Evolutionary conservation across 495 filamentous ascomycete species (phyloP), one percentile per base, ranked within the genome.

Genomic region (Xylaria palmicola): DNA sequence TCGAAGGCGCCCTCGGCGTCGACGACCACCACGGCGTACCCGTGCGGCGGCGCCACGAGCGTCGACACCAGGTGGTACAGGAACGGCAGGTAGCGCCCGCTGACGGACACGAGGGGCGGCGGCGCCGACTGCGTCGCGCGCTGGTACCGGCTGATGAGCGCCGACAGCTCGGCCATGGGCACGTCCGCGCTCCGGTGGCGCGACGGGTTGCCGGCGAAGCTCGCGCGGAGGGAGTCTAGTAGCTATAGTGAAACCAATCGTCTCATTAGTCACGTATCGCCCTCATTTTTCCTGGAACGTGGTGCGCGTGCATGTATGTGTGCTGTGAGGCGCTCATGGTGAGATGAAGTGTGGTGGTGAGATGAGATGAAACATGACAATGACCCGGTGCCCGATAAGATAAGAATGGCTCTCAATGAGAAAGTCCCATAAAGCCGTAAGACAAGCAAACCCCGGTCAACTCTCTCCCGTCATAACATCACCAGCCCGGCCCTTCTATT

Each of bases 1-100:
- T 87, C 83, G 62, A 96, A 92, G 0, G 81, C 81, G 40, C 80
- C 79, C 43, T 90, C 86, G 0, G 86, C 78, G 64, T 96, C 92
- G 24, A 96, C 67, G 29, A 92, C 75, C 4, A 88, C 79, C 2
- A 93, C 80, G 2, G 89, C 80, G 17, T 83, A 81, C 24, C 74
- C 70, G 29, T 82, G 78, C 3, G 71, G 69, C 1, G 73, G 40
- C 1, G 88, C 82, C 8, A 94, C 75, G 12, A 90, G 74, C 0
- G 84, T 81, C 2, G 80, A 73, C 9, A 86, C 75, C 4, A 88
- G 74, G 6, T 89, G 66, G 68, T 90, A 87, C 62, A 96, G 85
- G 4, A 96, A 74, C 0, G 91, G 73, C 41, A 90, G 81, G 24
- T 88, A 84, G 63, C 74, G 62, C 79, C 85, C 53, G 73, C 81